These are phyloP conservation scores for Citrus sp. DNA, from an alignment of 345 rosid species.

Conservation along the genomic window DNA sequence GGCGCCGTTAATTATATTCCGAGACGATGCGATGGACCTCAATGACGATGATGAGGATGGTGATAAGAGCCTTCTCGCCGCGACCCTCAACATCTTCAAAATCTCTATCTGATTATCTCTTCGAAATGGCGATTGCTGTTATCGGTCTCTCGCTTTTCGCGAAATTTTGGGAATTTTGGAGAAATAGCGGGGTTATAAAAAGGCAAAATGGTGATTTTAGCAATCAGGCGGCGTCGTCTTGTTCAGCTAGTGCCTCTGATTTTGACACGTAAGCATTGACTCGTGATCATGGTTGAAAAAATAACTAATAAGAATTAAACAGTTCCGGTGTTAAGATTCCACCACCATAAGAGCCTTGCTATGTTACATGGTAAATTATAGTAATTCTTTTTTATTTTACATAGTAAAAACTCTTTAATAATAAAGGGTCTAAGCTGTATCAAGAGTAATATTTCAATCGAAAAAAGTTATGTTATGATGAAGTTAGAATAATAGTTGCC, in stretches of 20 bases:
- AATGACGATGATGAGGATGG: slow-evolving; percentile 31
- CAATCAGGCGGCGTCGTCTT: neutral
- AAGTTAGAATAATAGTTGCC: too few relatives aligned
- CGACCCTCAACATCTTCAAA: slow-evolving; percentile 43
- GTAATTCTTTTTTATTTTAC: too few relatives aligned
- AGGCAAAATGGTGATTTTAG: neutral
- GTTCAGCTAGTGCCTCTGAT: neutral
- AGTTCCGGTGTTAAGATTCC: too few relatives aligned
- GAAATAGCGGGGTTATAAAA: neutral
- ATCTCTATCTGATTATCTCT: neutral
- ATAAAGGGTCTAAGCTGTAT: too few relatives aligned
- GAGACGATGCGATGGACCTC: slow-evolving; percentile 28
- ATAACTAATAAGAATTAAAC: too few relatives aligned
- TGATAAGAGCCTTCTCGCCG: slow-evolving; percentile 45
- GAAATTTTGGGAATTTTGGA: neutral
- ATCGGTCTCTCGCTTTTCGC: neutral
- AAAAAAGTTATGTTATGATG: too few relatives aligned
- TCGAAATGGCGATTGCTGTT: neutral
- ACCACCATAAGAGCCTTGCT: too few relatives aligned
- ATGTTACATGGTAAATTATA: too few relatives aligned
- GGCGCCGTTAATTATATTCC: slow-evolving; percentile 22
- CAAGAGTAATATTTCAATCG: too few relatives aligned
- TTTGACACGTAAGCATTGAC: slow-evolving; percentile 5
- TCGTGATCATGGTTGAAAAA: neutral
- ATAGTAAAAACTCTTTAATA: too few relatives aligned